Base-by-base conservation (phyloP, 768 basidiomycete species). In the Candolleomyces aberdarensis region DNA sequence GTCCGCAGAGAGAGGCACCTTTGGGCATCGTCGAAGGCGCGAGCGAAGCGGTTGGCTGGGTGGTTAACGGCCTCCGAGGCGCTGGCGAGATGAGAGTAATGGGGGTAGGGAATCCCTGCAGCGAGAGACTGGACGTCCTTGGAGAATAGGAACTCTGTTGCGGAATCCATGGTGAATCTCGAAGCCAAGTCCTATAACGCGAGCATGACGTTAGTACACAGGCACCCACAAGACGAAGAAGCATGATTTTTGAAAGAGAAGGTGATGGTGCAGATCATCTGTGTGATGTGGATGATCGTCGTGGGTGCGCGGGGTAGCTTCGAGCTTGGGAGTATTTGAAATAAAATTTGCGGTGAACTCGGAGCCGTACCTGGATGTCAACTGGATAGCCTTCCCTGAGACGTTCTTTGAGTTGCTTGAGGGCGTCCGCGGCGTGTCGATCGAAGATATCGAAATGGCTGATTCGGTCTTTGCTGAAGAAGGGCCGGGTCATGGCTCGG, bases 151-250 rank as follows among this genome's bases (percentile, higher is more conserved):
- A 84, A 86, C 57, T 85, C 82, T 0, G 85, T 83, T 3, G 85
- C 85, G 1, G 84, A 81, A 71, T 88, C 87, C 15, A 88, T 74
- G 0, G 87, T 86, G 69, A 88, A 87, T 1, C 80, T 75, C 1
- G 74, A 73, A 9, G 74, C 77, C 31, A 80, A 62, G 62, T 83
- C 80, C 77, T 80, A 46, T 11, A 36, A 3, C 8, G 36, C 36
- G 5, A 1, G 36, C 36, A 11, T 36, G 6, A 11, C 11, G 11
- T 36, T 36, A 36, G 36, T 36, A 36, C 36, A 36, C 11, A 36
- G 36, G 36, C 36, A 36, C 36, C 36, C 36, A 6, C 36, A 36
- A 6, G 11, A n/a, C n/a, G n/a, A 36, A 36, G 36, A 36, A 36
- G 36, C 36, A 11, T 8, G 36, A 7, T 11, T 36, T 32, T 32